Conservation (phyloP, 352 stramenopile genomes). For the Phytophthora podocarpi region DNA sequence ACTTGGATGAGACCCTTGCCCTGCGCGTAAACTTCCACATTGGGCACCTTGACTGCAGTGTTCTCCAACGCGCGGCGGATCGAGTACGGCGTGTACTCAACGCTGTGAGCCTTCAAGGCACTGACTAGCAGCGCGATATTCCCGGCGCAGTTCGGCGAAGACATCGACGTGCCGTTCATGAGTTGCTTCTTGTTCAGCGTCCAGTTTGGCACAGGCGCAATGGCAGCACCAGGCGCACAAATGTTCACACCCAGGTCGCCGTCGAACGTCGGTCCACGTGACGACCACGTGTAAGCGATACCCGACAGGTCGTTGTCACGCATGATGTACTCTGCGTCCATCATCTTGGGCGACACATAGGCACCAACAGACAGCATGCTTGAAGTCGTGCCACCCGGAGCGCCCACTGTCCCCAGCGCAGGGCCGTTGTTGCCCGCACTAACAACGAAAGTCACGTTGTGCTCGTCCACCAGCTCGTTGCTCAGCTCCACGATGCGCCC, state of each 20-base stretch:
- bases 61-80: slow-evolving; percentile 90
- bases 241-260: slow-evolving; percentile 92
- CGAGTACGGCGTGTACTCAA: slow-evolving; percentile 88
- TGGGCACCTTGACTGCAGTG: slow-evolving; percentile 68
- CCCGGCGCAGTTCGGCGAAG: slow-evolving; percentile 93
- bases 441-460: slow-evolving; percentile 94
- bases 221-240: slow-evolving; percentile 93
- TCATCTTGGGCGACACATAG: slow-evolving; percentile 96
- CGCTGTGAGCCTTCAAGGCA: slow-evolving; percentile 80
- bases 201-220: slow-evolving; percentile 94
- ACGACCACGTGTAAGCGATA: slow-evolving; percentile 93
- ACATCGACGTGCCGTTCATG: slow-evolving; percentile 98
- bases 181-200: slow-evolving; percentile 95
- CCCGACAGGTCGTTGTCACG: slow-evolving; percentile 63
- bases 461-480: slow-evolving; percentile 91
- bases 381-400: slow-evolving; percentile 90
- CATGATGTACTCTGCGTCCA: slow-evolving; percentile 92
- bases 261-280: slow-evolving; percentile 92
- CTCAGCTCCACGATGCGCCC: slow-evolving; percentile 91
- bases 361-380: slow-evolving; percentile 93
- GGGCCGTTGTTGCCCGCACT: slow-evolving; percentile 96
- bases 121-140: slow-evolving; percentile 94
- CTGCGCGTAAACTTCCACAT: slow-evolving; percentile 77
- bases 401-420: slow-evolving; percentile 93
- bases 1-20: slow-evolving; percentile 86